Percentiles rank a stretch among this genome's conserved stretches.
phyloP scores from a whole-genome alignment of 2,329 filamentous ascomycete genomes.

The Calcarisporium arbuscula region DNA sequence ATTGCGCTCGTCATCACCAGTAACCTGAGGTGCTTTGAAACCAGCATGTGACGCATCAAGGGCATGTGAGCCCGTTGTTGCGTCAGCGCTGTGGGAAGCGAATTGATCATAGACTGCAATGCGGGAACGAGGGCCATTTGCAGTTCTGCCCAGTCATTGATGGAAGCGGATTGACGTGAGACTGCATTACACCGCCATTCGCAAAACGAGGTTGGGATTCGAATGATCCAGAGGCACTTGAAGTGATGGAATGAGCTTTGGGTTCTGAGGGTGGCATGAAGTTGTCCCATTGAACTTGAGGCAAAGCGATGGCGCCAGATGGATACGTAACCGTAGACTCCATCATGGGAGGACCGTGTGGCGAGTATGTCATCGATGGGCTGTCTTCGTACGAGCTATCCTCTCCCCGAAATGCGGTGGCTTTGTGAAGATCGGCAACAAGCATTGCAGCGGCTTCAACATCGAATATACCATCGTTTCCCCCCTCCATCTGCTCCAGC shows the following conservation, averaged over 20 bases:
- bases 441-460: conserved; percentile 97
- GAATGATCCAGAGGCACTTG: conserved; percentile 58
- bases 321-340: conserved; percentile 73
- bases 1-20: conserved; percentile 77
- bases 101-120: conserved; percentile 66
- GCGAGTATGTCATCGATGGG: conserved; percentile 64
- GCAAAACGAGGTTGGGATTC: conserved; percentile 61
- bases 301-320: conserved; percentile 71
- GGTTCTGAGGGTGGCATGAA: conserved; percentile 72
- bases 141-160: conserved; percentile 59
- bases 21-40: conserved; percentile 70
- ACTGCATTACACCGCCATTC: conserved; percentile 48
- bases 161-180: conserved; percentile 57
- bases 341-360: conserved; percentile 64
- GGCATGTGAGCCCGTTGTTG: conserved; percentile 68
- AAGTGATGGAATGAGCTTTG: conserved; percentile 69
- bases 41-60: conserved; percentile 58
- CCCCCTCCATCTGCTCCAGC: conserved; percentile 87
- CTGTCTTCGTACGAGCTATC: conserved; percentile 50
- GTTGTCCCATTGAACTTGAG: conserved; percentile 86
- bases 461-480: conserved; percentile 85
- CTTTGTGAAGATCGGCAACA: conserved; percentile 96
- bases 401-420: conserved; percentile 61
- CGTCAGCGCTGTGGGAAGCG: conserved; percentile 61
- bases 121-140: conserved; percentile 58